Percentiles rank a stretch among this genome's conserved stretches.
These are phyloP conservation scores for Aphanomyces invadans DNA, from an alignment of 352 stramenopile genomes.

Conservation along the genomic window DNA sequence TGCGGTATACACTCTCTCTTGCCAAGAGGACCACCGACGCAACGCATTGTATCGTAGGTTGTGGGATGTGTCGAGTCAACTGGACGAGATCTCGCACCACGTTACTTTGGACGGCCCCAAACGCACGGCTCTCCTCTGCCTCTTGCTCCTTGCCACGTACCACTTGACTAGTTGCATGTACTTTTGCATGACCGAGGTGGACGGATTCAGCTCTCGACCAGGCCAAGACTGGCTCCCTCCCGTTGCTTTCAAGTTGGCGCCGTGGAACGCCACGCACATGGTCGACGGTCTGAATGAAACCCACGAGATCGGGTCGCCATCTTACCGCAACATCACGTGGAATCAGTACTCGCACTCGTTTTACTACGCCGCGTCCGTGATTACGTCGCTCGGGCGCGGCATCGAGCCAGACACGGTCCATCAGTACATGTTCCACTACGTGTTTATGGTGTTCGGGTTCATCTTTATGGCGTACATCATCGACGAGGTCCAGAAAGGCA, in stretches of 20 bases:
- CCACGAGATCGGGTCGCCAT: neutral
- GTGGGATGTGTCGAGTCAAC: neutral
- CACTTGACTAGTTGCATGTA: neutral
- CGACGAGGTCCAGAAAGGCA: conserved; percentile 64
- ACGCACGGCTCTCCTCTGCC: neutral
- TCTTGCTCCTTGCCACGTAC: neutral
- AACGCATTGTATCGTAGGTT: too few relatives aligned
- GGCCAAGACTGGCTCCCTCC: neutral
- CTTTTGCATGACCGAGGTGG: neutral
- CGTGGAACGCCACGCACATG: conserved; percentile 6
- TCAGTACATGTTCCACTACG: conserved; percentile 40
- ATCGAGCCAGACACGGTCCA: conserved; percentile 44
- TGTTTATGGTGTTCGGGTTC: conserved; percentile 64
- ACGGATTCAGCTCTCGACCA: neutral
- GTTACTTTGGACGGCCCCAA: conserved; percentile 5
- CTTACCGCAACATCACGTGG: neutral
- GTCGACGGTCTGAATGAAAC: neutral
- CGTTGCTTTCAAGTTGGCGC: neutral
- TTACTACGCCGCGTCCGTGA: conserved; percentile 7
- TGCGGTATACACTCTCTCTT: neutral
- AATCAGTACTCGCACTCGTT: conserved; percentile 3
- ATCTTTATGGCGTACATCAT: conserved; percentile 61
- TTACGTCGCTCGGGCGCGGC: conserved; percentile 4
- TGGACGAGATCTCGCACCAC: neutral
- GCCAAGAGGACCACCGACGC: too few relatives aligned